phyloP scores from a whole-genome alignment of 2,329 filamentous ascomycete species.

The Apiospora arundinis region DNA sequence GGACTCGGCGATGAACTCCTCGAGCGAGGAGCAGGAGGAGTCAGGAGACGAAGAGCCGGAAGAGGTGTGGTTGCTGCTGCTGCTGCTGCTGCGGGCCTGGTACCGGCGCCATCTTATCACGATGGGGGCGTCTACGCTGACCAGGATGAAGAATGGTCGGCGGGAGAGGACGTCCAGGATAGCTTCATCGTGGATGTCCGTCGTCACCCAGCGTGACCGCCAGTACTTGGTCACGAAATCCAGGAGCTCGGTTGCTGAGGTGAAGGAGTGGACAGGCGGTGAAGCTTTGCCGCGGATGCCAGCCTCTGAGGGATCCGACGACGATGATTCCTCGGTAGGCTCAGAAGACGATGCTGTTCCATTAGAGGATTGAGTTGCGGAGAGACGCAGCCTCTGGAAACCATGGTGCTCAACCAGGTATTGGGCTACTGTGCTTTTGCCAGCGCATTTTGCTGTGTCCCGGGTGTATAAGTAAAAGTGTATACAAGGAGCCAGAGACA shows the following conservation, averaged over 20 bases:
- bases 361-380: neutral
- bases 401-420: slow-evolving; percentile 85
- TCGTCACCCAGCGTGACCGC: slow-evolving; percentile 85
- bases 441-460: slow-evolving; percentile 81
- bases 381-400: slow-evolving; percentile 76
- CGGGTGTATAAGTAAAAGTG: slow-evolving; percentile 18
- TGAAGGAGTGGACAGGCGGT: slow-evolving; percentile 54
- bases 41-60: neutral
- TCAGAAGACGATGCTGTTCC: neutral
- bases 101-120: slow-evolving; percentile 84
- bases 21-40: slow-evolving; percentile 48
- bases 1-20: slow-evolving; percentile 62
- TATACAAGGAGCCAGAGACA: slow-evolving; percentile 25
- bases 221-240: slow-evolving; percentile 87
- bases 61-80: slow-evolving; percentile 25
- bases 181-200: slow-evolving; percentile 76
- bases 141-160: slow-evolving; percentile 89
- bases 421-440: slow-evolving; percentile 87
- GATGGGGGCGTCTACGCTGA: slow-evolving; percentile 91
- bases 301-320: neutral
- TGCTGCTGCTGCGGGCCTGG: slow-evolving; percentile 49
- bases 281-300: neutral
- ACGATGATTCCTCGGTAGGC: neutral
- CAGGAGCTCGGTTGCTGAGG: slow-evolving; percentile 70
- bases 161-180: slow-evolving; percentile 77